Conservation (phyloP, 1,284 basidiomycete genomes). For the Apiotrichum sp. region DNA sequence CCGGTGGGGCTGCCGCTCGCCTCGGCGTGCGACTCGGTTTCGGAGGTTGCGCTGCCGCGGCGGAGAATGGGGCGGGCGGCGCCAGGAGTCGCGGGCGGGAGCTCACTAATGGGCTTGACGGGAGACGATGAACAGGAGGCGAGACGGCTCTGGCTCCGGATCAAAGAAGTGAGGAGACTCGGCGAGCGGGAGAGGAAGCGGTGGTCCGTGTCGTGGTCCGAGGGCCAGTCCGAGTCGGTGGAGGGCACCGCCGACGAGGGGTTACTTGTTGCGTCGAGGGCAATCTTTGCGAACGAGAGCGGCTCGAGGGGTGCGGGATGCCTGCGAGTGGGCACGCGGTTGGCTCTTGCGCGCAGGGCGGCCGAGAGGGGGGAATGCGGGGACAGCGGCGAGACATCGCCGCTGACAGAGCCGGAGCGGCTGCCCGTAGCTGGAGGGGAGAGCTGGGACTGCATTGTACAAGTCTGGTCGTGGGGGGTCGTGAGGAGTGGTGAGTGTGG, state of each 20-base stretch:
- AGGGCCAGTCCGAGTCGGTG: slow-evolving; percentile 14
- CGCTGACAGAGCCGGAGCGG: too few relatives aligned
- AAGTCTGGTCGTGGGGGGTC: too few relatives aligned
- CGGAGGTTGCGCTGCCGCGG: slow-evolving; percentile 4
- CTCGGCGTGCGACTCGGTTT: too few relatives aligned
- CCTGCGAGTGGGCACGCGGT: background rate
- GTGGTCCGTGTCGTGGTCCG: background rate
- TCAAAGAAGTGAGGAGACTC: slow-evolving; percentile 18
- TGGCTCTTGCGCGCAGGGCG: background rate
- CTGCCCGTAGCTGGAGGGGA: too few relatives aligned
- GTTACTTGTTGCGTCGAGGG: slow-evolving; percentile 4
- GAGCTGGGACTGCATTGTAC: too few relatives aligned
- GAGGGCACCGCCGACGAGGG: slow-evolving; percentile 1
- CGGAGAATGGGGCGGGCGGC: slow-evolving; percentile 12
- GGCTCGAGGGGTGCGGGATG: slow-evolving; percentile 8
- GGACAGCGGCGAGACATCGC: too few relatives aligned
- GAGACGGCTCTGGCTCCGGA: slow-evolving; percentile 11
- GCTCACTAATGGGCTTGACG: background rate
- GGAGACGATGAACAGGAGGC: background rate
- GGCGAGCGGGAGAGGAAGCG: slow-evolving; percentile 14
- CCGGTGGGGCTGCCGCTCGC: background rate
- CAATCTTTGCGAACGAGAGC: slow-evolving; percentile 15
- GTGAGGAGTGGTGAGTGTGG: background rate
- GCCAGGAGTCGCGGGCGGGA: background rate
- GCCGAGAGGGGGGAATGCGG: background rate